Evolutionary conservation across 352 stramenopile genomes (phyloP), one percentile per base, ranked within the genome.

Genomic region (Pseudoperonospora humuli): DNA sequence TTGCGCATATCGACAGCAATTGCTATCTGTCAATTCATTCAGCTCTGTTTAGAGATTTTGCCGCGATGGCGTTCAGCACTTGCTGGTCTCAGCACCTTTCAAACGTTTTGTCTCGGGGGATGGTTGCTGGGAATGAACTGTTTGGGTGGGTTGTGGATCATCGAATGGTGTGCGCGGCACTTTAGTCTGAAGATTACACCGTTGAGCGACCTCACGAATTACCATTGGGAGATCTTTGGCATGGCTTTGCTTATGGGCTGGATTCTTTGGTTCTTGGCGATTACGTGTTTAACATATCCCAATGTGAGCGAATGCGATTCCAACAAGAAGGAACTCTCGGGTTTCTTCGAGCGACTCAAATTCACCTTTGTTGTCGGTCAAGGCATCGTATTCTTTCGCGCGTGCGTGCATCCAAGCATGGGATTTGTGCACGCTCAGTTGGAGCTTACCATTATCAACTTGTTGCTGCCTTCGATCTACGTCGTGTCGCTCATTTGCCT

Each of bases 371-470:
- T 76, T 14, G 49, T 86, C 26, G 78, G 78, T 21, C 78, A 93
- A 39, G 72, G 57, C 7, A 82, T 93, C 52, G 69, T 93, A 17
- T 93, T 93, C 37, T 52, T 79, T 20, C 70, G 80, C 21, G 80
- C 80, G 3, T 89, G 75, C 28, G 31, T 93, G 19, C 80, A 90
- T 53, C 80, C 80, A 8, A 62, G 68, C 31, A 93, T 93, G 80
- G 80, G 80, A 1, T 93, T 93, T 33, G 80, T 93, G 18, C 80
- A 93, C 37, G 80, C 80, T 13, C 80, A 93, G 45, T 67, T 93
- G 10, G 80, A 93, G 57, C 73, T 93, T 23, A 93, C 80, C 6
- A 93, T 93, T 44, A 90, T 93, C 64, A 93, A 93, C 50, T 49
- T 93, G 38, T 57, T 93, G 24, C 59, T 93, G 14, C 80, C 80